Evolutionary conservation across 805 yeast genomes (phyloP).

Genomic region (Suhomyces sp.): DNA sequence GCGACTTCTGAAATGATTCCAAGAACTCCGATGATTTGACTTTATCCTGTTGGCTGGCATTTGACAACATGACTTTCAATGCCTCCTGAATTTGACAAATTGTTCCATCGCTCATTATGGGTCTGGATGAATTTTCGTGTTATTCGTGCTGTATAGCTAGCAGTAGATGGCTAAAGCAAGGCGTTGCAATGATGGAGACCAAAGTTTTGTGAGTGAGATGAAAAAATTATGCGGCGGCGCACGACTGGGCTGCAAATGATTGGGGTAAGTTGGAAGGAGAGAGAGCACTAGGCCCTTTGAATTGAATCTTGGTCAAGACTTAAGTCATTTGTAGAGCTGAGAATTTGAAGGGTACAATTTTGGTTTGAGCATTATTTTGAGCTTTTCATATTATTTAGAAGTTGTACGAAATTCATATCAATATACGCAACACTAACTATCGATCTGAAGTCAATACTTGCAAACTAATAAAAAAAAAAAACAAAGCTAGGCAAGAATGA

Average conservation of each 20-base stretch:
- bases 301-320: not conserved
- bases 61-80: conserved; percentile 47
- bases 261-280: not conserved
- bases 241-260: not conserved
- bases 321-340: not conserved
- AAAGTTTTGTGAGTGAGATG: not conserved
- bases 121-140: not conserved
- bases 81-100: conserved; percentile 42
- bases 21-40: conserved; percentile 53
- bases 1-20: conserved; percentile 79
- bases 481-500: too few species aligned
- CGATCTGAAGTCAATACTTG: not conserved
- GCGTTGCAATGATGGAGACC: not conserved
- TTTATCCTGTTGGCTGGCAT: conserved; percentile 44
- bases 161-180: not conserved
- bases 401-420: not conserved
- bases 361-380: not conserved
- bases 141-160: not conserved
- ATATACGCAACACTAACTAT: not conserved
- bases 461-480: too few species aligned
- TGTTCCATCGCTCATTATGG: conserved; percentile 8
- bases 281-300: not conserved
- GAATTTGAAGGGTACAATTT: not conserved
- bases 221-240: not conserved
- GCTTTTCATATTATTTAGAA: not conserved